Evolutionary conservation across 306 rosid species (phyloP).

Genomic region (Bauhinia variegata): DNA sequence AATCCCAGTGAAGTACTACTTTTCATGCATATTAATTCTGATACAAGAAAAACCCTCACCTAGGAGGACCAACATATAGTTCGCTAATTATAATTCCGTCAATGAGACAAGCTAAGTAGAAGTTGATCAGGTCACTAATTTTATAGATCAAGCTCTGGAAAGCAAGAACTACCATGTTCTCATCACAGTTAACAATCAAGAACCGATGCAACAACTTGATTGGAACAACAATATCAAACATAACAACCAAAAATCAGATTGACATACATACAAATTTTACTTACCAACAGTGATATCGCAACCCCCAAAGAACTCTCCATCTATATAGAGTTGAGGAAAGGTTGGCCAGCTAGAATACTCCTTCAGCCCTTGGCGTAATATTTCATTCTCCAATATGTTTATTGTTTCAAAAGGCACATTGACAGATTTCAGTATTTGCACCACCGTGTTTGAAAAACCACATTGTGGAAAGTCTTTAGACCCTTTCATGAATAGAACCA

Average conservation of each 20-base stretch:
- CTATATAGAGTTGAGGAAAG: conserved; percentile 93
- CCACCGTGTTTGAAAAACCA: conserved; percentile 93
- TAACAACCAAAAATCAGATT: conserved; percentile 1
- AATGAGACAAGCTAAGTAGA: conserved; percentile 7
- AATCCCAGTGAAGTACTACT: not conserved
- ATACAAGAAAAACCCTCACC: not conserved
- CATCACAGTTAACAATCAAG: not conserved
- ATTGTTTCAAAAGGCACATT: conserved; percentile 77
- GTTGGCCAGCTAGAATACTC: conserved; percentile 95
- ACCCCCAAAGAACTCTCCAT: conserved; percentile 98
- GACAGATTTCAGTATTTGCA: conserved; percentile 82
- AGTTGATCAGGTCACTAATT: not conserved
- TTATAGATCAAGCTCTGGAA: not conserved
- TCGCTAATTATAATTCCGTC: not conserved
- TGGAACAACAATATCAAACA: not conserved
- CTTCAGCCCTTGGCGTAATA: conserved; percentile 81
- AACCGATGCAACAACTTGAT: conserved; percentile 2
- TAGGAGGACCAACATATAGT: not conserved
- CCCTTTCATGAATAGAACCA: conserved; percentile 93
- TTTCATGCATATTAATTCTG: not conserved
- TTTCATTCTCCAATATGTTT: conserved; percentile 78
- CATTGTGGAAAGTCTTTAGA: conserved; percentile 92
- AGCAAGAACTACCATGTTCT: not conserved
- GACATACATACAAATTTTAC: conserved; percentile 28
- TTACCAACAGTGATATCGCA: conserved; percentile 97